phyloP scores from a whole-genome alignment of 768 basidiomycete genomes.

The Suillus bovinus region DNA sequence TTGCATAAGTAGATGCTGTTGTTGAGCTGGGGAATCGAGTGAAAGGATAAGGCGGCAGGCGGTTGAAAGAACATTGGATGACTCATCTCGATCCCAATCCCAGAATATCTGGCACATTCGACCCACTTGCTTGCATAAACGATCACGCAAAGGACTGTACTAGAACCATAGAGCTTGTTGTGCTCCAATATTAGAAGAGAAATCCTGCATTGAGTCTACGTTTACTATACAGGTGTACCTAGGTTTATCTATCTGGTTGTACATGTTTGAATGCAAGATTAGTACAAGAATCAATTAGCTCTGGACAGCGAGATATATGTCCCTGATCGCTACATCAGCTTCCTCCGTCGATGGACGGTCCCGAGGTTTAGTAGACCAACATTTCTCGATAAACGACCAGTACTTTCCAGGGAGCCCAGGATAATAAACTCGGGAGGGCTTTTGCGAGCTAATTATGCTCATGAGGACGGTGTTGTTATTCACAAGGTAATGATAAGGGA shows the following conservation, averaged over 20 bases:
- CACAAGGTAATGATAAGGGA: neutral
- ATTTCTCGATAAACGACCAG: neutral
- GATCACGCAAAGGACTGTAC: too few relatives aligned
- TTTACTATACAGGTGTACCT: too few relatives aligned
- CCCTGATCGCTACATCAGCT: neutral
- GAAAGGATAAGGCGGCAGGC: too few relatives aligned
- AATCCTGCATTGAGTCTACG: neutral
- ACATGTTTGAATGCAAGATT: neutral
- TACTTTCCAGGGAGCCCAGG: neutral
- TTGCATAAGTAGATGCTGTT: too few relatives aligned
- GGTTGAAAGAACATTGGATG: too few relatives aligned
- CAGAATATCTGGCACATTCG: too few relatives aligned
- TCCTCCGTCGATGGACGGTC: neutral
- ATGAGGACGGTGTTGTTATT: neutral
- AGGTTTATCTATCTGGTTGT: neutral
- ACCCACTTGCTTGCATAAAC: too few relatives aligned
- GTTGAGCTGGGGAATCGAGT: too few relatives aligned
- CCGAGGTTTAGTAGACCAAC: neutral
- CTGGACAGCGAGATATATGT: neutral
- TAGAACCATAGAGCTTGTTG: too few relatives aligned
- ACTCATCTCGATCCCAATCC: too few relatives aligned
- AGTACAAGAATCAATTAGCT: neutral
- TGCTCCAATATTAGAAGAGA: neutral
- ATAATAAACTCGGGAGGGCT: neutral
- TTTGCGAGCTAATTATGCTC: neutral